Evolutionary conservation across 2,329 filamentous ascomycete genomes (phyloP), one percentile per base, ranked within the genome.

Genomic region (Microdochium nivale): DNA sequence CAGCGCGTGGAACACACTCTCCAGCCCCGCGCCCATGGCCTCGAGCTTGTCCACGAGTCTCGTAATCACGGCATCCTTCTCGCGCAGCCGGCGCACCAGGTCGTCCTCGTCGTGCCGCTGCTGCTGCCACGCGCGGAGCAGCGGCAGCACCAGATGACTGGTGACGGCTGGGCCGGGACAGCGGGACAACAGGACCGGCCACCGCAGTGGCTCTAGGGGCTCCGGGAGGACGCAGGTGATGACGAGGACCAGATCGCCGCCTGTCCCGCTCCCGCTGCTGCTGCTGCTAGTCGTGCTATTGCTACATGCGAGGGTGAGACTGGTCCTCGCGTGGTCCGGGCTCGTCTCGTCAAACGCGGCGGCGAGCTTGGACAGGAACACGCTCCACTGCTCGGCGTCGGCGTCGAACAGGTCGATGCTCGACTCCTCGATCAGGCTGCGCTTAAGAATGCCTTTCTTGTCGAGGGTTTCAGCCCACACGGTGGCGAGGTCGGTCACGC

Each of bases 401-500:
- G 61, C 66, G 57, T 86, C 83, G 62, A 78, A 83, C 1, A 88
- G 83, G 62, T 92, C 87, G 54, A 92, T 90, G 54, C 79, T 83
- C 16, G 84, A 87, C 58, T 82, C 77, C 58, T 84, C 76, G 24
- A 77, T 69, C 52, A 80, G 73, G 27, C 81, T 85, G 53, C 86
- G 79, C 53, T 75, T 70, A 51, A 83, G 76, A 52, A 92, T 86
- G 11, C 72, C 74, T n/a, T 72, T 73, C 23, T 80, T 72, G 52
- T 82, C 77, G 23, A 90, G 68, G 9, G 66, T 73, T 67, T 91
- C 87, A 25, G 72, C 69, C 88, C 88, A 94, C n/a, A 90, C 71
- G 57, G 83, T 79, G 62, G 79, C 83, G 53, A 90, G 74, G 62
- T 92, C 88, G 2, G 86, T 89, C 37, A 92, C 63, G 53, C 80